phyloP scores from a whole-genome alignment of 1,284 basidiomycete species.

The Chalciporus piperatoides region DNA sequence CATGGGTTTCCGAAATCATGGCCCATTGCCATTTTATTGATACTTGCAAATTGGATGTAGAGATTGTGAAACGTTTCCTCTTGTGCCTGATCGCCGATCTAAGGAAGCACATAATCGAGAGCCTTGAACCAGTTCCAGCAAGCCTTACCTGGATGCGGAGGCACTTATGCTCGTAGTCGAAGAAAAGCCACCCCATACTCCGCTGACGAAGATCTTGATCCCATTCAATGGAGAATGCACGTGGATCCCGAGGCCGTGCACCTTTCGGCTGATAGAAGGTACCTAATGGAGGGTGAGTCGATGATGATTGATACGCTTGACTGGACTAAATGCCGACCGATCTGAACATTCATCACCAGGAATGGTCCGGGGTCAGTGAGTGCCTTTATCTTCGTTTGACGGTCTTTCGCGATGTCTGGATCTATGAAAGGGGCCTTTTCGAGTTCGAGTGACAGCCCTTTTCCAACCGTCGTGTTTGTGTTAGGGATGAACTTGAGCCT shows the following conservation, averaged over 20 bases:
- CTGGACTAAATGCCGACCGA: conserved; percentile 43
- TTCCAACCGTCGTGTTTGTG: conserved; percentile 19
- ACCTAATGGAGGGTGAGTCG: conserved; percentile 16
- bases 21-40: conserved; percentile 57
- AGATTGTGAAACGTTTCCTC: conserved; percentile 51
- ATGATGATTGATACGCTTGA: background rate
- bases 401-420: conserved; percentile 56
- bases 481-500: conserved; percentile 28
- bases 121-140: background rate
- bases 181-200: conserved; percentile 50
- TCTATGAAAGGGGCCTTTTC: conserved; percentile 59
- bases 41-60: conserved; percentile 52
- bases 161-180: conserved; percentile 63
- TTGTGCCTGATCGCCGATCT: conserved; percentile 55
- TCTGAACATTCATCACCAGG: conserved; percentile 56
- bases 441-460: conserved; percentile 35
- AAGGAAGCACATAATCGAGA: background rate
- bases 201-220: conserved; percentile 40
- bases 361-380: conserved; percentile 40
- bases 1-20: conserved; percentile 46
- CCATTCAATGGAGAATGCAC: conserved; percentile 67
- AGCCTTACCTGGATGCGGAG: conserved; percentile 52
- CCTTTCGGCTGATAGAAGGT: conserved; percentile 31
- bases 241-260: conserved; percentile 36
- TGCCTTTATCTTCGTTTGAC: conserved; percentile 41